phyloP scores from a whole-genome alignment of 1,284 basidiomycete genomes.

The Phenoliferia sp. region DNA sequence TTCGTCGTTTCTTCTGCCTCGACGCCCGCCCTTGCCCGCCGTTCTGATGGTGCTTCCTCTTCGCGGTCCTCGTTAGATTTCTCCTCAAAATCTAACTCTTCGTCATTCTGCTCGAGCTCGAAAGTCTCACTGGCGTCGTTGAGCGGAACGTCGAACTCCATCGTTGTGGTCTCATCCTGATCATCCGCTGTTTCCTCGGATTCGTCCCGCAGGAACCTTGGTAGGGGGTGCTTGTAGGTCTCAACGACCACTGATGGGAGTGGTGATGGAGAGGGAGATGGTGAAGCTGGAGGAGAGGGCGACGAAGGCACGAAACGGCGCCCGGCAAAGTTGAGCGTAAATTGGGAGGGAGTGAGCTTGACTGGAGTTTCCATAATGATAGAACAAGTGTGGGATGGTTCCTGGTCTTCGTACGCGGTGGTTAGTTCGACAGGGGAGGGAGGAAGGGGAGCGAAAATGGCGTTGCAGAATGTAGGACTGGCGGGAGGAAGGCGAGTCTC shows the following conservation, averaged over 20 bases:
- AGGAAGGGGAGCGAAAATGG: background rate
- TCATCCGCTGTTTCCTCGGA: background rate
- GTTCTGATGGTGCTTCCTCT: background rate
- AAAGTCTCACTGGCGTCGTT: background rate
- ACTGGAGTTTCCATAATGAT: slow-evolving; percentile 29
- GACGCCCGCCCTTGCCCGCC: no score
- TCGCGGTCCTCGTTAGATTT: slow-evolving; percentile 7
- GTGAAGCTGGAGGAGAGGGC: background rate
- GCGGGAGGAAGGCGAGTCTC: background rate
- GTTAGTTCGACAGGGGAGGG: background rate
- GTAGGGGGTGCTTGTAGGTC: no score
- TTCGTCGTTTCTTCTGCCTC: background rate
- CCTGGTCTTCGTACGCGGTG: slow-evolving; percentile 4
- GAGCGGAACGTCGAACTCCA: slow-evolving; percentile 1
- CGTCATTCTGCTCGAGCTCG: background rate
- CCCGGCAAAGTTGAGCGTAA: slow-evolving; percentile 1
- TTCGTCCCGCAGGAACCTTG: slow-evolving; percentile 15
- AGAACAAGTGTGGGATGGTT: slow-evolving; percentile 26
- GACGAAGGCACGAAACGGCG: background rate
- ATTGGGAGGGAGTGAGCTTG: slow-evolving; percentile 5
- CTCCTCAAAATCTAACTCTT: background rate
- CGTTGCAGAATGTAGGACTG: background rate
- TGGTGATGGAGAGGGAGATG: background rate
- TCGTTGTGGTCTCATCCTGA: slow-evolving; percentile 5
- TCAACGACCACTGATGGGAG: no score